Evolutionary conservation across 495 filamentous ascomycete species (phyloP).

Genomic region (Hypoxylon intermedium): DNA sequence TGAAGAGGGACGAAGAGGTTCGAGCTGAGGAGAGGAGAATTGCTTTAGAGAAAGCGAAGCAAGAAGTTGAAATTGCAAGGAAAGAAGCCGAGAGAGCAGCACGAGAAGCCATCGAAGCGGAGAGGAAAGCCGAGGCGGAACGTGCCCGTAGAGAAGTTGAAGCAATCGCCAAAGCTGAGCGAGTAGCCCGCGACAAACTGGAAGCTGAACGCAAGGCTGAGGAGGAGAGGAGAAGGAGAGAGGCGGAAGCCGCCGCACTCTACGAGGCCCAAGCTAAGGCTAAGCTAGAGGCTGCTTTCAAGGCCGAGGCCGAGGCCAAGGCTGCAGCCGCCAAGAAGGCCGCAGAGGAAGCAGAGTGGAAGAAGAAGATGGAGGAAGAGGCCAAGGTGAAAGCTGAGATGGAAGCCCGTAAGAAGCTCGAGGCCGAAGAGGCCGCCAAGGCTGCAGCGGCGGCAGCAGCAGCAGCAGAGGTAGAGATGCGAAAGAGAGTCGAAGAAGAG

Average conservation of each 20-base stretch:
- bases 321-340: constrained; percentile 50
- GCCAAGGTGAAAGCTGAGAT: constrained; percentile 41
- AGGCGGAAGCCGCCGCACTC: constrained; percentile 56
- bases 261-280: constrained; percentile 50
- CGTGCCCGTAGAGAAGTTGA: constrained; percentile 35
- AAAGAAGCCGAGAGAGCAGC: constrained; percentile 54
- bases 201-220: constrained; percentile 53
- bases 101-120: constrained; percentile 46
- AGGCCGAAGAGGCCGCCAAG: constrained; percentile 42
- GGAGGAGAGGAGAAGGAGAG: constrained; percentile 60
- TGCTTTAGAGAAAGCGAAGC: constrained; percentile 45
- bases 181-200: constrained; percentile 46
- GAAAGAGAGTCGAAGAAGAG: constrained; percentile 39
- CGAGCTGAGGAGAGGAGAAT: constrained; percentile 42
- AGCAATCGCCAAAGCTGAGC: constrained; percentile 43
- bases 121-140: constrained; percentile 47
- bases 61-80: constrained; percentile 49
- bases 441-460: constrained; percentile 30
- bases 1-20: constrained; percentile 43
- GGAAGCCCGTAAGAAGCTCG: constrained; percentile 44
- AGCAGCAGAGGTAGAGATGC: constrained; percentile 34
- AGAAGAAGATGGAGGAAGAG: constrained; percentile 48
- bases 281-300: constrained; percentile 50
- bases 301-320: constrained; percentile 51
- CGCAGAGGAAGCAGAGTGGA: constrained; percentile 58